Conservation (phyloP, 2,329 filamentous ascomycete genomes). For the Penicillium brasilianum region DNA sequence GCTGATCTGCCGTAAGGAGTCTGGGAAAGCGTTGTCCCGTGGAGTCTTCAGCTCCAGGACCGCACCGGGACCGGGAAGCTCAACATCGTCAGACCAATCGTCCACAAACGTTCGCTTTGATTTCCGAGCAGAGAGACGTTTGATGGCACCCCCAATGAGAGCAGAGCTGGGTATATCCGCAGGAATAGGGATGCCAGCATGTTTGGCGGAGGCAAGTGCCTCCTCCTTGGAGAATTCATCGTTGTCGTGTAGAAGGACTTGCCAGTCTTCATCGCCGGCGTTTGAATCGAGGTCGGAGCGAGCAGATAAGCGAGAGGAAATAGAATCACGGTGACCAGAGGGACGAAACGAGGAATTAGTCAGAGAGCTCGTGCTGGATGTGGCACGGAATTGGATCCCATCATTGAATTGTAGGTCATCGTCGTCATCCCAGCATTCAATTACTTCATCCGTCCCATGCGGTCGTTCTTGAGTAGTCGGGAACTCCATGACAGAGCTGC, state of each 20-base stretch:
- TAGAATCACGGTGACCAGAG: conserved; percentile 68
- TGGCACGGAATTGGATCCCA: conserved; percentile 51
- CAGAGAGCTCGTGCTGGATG: conserved; percentile 53
- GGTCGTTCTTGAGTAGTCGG: conserved; percentile 41
- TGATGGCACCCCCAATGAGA: conserved; percentile 89
- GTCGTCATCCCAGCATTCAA: conserved; percentile 58
- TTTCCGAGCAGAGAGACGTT: conserved; percentile 78
- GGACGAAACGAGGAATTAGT: conserved; percentile 50
- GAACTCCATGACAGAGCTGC: conserved; percentile 43
- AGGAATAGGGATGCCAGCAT: conserved; percentile 89
- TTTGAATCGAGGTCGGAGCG: conserved; percentile 80
- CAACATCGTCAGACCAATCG: conserved; percentile 81
- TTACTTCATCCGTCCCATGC: conserved; percentile 39
- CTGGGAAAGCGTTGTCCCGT: conserved; percentile 67
- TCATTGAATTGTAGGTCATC: conserved; percentile 54
- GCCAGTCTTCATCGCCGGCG: conserved; percentile 81
- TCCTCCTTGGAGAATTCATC: conserved; percentile 83
- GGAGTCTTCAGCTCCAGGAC: conserved; percentile 68
- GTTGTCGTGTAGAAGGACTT: conserved; percentile 81
- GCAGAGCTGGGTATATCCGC: conserved; percentile 85
- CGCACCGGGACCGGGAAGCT: conserved; percentile 64
- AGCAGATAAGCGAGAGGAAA: conserved; percentile 80
- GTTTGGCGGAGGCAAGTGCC: conserved; percentile 84
- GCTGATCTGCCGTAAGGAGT: conserved; percentile 70
- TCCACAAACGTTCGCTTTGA: conserved; percentile 75